A percentile compares a stretch with the other conserved stretches of the same genome.
Evolutionary conservation across 768 basidiomycete species (phyloP).

Genomic region (Suillus weaverae): DNA sequence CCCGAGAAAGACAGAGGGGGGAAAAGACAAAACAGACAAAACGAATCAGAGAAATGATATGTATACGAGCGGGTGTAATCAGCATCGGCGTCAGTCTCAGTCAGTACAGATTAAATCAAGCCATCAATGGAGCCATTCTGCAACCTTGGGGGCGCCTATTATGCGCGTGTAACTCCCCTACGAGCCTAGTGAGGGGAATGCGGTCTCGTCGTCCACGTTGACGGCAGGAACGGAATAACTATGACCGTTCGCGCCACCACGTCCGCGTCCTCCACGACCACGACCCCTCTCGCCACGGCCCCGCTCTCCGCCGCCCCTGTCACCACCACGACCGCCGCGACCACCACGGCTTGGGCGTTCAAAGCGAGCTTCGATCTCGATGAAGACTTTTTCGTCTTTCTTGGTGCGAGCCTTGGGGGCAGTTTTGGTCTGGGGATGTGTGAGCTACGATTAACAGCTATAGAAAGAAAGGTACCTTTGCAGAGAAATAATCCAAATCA

Average conservation of each 20-base stretch:
- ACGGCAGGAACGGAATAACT: conserved; percentile 37
- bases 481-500: conserved; percentile 77
- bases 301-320: conserved; percentile 50
- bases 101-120: conserved; percentile 5
- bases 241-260: conserved; percentile 44
- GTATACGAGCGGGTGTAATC: conserved; percentile 4
- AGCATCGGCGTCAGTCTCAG: conserved; percentile 1
- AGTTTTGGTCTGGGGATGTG: conserved; percentile 53
- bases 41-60: conserved; percentile 1
- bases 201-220: conserved; percentile 79
- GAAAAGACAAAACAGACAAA: conserved; percentile 1
- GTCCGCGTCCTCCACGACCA: conserved; percentile 47
- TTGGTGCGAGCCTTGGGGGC: conserved; percentile 67
- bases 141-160: conserved; percentile 2
- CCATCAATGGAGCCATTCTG: conserved; percentile 6
- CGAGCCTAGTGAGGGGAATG: conserved; percentile 90
- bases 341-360: conserved; percentile 76
- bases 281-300: conserved; percentile 40
- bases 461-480: conserved; percentile 64
- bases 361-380: conserved; percentile 91
- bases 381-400: conserved; percentile 88
- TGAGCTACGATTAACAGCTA: background rate
- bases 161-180: conserved; percentile 22
- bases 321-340: conserved; percentile 49
- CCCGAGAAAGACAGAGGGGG: conserved; percentile 2